phyloP scores from a whole-genome alignment of 164 flowering plant species.

The Tinospora cordifolia region DNA sequence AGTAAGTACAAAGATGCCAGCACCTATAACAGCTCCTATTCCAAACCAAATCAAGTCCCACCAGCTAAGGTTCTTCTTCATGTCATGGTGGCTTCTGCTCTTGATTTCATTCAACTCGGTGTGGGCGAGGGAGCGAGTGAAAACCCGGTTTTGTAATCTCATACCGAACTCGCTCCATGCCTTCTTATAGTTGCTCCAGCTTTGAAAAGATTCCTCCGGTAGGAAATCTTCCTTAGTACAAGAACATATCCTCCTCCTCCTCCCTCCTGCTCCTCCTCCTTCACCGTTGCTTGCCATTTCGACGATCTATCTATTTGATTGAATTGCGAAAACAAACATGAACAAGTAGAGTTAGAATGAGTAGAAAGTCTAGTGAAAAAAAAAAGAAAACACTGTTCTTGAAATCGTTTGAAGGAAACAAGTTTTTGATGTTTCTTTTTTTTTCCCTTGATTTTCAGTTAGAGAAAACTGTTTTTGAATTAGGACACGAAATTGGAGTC shows the following conservation, averaged over 20 bases:
- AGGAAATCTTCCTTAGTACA: conserved; percentile 40
- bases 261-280: not conserved
- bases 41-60: conserved; percentile 69
- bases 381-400: too few relatives aligned
- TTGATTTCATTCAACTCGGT: conserved; percentile 35
- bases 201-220: conserved; percentile 49
- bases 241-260: conserved; percentile 26
- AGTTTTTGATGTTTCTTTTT: too few relatives aligned
- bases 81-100: conserved; percentile 36
- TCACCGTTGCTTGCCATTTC: too few relatives aligned
- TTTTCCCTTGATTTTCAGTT: too few relatives aligned
- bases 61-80: conserved; percentile 49
- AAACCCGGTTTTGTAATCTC: conserved; percentile 30
- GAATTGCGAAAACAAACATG: too few relatives aligned
- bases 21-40: conserved; percentile 47
- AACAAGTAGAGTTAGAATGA: too few relatives aligned
- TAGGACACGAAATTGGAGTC: too few relatives aligned
- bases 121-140: conserved; percentile 35
- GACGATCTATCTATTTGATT: not conserved
- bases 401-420: too few relatives aligned
- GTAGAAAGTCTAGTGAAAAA: too few relatives aligned
- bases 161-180: conserved; percentile 27
- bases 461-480: too few relatives aligned
- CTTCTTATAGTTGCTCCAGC: conserved; percentile 30
- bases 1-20: conserved; percentile 57